These are phyloP conservation scores for Laetiporus sulphureus DNA, from an alignment of 1,284 basidiomycete species.

Conservation along the genomic window DNA sequence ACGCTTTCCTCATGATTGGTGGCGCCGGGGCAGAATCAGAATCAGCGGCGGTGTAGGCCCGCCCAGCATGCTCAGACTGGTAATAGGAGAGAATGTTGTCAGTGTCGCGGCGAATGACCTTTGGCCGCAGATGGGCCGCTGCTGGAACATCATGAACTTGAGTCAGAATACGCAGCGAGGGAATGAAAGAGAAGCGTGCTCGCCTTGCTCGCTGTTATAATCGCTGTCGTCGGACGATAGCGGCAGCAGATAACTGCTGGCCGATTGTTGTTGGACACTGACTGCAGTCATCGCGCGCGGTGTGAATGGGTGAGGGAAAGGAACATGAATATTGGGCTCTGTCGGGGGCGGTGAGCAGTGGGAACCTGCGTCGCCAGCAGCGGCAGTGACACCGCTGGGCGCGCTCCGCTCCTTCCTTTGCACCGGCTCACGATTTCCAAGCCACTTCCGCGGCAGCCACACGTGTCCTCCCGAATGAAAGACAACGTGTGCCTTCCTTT, in stretches of 20 bases:
- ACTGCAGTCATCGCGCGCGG: conserved; percentile 1
- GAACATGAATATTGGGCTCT: neutral
- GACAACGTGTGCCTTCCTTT: no score
- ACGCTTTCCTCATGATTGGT: conserved; percentile 8
- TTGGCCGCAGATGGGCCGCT: conserved; percentile 19
- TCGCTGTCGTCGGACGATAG: neutral
- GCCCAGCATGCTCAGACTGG: conserved; percentile 27
- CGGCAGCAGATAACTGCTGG: no score
- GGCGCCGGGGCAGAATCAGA: conserved; percentile 8
- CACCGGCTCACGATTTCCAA: no score
- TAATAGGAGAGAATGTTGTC: conserved; percentile 29
- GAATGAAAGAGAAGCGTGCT: conserved; percentile 1
- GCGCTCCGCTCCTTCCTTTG: no score
- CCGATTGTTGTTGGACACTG: neutral
- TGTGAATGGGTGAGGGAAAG: neutral
- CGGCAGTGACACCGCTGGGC: no score
- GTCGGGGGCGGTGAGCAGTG: no score
- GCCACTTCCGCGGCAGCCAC: no score
- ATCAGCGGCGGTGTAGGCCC: conserved; percentile 16
- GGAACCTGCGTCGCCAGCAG: no score
- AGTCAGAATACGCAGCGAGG: neutral
- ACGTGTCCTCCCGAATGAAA: no score
- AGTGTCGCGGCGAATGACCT: conserved; percentile 22
- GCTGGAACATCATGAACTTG: conserved; percentile 5
- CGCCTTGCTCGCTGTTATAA: neutral